Evolutionary conservation across 139 green algal genomes (phyloP), one percentile per base, ranked within the genome.

Genomic region (Chlamydomonas eustigma): DNA sequence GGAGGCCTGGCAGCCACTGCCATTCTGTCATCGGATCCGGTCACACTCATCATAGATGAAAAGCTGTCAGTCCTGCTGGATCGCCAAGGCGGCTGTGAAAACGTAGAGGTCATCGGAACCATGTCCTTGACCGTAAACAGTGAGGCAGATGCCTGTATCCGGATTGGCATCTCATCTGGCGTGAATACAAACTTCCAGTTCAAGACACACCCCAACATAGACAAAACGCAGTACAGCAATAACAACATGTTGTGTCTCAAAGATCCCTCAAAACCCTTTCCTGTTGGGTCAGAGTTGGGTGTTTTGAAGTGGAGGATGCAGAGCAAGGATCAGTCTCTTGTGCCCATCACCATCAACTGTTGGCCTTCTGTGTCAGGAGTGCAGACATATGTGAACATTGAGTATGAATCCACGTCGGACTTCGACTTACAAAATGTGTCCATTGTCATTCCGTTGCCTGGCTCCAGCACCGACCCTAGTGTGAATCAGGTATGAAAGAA

Each of bases 171-270:
- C 8, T 2, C 66, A 24, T 37, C 80, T 36, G 79, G 82, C 83
- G 39, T 80, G 32, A 94, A 97, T 81, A 64, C 82, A n/a, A 92
- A 87, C 8, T 98, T 96, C 86, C 92, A 98, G 82, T 98, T 99
- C 92, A 99, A 99, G 89, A 99, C 96, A 64, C 96, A 99, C 79
- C 96, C 96, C 71, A 99, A 99, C 86, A 98, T 99, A 80, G 96
- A 99, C 91, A 99, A 99, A 86, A 83, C 78, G 25, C 73, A 90
- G 35, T 97, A 98, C 87, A 81, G 52, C 52, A 76, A 37, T 1
- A 68, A 92, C n/a, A 89, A 82, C 75, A 72, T 93, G 18, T 85
- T 99, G 51, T 90, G 86, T 1, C 88, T 99, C 34, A 98, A 97
- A 78, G 95, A 99, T 83, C 88, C 95, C 1, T 87, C 86, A 33